Evolutionary conservation across 2,329 filamentous ascomycete species (phyloP).

Genomic region (Tolypocladium nubicola): DNA sequence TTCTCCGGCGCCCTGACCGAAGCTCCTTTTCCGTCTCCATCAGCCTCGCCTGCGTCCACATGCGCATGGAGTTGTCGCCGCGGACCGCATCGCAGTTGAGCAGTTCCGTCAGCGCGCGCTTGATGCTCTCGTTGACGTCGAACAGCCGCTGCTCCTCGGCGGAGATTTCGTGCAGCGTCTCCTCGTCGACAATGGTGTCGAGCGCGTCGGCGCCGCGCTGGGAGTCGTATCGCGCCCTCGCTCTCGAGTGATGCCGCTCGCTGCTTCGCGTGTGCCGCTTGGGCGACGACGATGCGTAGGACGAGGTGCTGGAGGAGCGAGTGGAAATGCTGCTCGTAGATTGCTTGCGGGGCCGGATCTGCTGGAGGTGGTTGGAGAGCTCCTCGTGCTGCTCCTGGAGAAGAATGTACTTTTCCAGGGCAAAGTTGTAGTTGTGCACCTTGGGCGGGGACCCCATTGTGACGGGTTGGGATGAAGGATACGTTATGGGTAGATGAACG

Average conservation of each 20-base stretch:
- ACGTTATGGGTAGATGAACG: neutral
- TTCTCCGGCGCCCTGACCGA: slow-evolving; percentile 38
- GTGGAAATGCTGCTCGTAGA: slow-evolving; percentile 23
- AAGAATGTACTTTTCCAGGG: slow-evolving; percentile 43
- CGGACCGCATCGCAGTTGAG: slow-evolving; percentile 49
- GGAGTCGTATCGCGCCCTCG: slow-evolving; percentile 17
- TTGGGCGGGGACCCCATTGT: slow-evolving; percentile 17
- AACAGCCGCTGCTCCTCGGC: slow-evolving; percentile 42
- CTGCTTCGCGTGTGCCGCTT: slow-evolving; percentile 26
- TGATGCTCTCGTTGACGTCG: slow-evolving; percentile 50
- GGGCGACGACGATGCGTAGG: slow-evolving; percentile 41
- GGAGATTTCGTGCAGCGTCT: slow-evolving; percentile 36
- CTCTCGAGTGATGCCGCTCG: slow-evolving; percentile 12
- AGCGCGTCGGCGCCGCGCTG: slow-evolving; percentile 14
- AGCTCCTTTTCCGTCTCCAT: slow-evolving; percentile 52
- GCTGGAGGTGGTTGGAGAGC: slow-evolving; percentile 38
- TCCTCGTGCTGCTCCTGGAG: slow-evolving; percentile 44
- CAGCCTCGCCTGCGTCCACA: slow-evolving; percentile 47
- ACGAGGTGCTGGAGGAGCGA: slow-evolving; percentile 44
- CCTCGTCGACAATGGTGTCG: slow-evolving; percentile 35
- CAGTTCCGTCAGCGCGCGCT: slow-evolving; percentile 49
- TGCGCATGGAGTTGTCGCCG: slow-evolving; percentile 38
- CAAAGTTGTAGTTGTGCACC: slow-evolving; percentile 29
- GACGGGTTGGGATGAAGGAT: neutral
- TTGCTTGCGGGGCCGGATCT: slow-evolving; percentile 32